Percentiles rank a stretch among this genome's conserved stretches.
These are phyloP conservation scores for Proliferodiscus dingleyae DNA, from an alignment of 2,329 filamentous ascomycete species.

Conservation along the genomic window DNA sequence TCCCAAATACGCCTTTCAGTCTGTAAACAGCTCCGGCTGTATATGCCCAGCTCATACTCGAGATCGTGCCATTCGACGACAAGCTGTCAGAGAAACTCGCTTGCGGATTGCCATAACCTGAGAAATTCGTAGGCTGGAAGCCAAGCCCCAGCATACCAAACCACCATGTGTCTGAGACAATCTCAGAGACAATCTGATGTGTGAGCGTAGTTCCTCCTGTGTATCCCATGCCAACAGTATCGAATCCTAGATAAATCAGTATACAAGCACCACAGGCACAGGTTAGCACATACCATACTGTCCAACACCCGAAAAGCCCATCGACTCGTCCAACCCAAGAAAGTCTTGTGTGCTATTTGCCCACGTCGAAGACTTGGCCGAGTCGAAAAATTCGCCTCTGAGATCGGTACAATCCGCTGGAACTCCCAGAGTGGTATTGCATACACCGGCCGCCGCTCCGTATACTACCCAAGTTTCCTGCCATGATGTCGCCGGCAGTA, in stretches of 20 bases:
- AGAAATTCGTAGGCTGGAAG: conserved; percentile 37
- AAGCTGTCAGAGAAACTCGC: conserved; percentile 34
- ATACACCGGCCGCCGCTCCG: conserved; percentile 55
- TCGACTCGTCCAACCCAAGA: conserved; percentile 35
- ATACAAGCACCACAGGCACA: neutral
- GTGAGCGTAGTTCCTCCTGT: conserved; percentile 16
- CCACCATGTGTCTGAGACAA: conserved; percentile 17
- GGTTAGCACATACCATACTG: conserved; percentile 18
- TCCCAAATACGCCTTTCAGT: conserved; percentile 32
- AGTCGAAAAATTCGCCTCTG: conserved; percentile 34
- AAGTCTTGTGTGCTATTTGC: conserved; percentile 30
- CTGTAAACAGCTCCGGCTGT: conserved; percentile 39
- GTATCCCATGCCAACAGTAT: conserved; percentile 24
- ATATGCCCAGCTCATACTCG: conserved; percentile 39
- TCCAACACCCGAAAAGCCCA: conserved; percentile 33
- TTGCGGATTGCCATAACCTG: conserved; percentile 32
- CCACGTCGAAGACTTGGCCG: conserved; percentile 34
- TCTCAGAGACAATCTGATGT: conserved; percentile 20
- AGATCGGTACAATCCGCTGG: conserved; percentile 33
- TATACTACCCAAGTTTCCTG: conserved; percentile 53
- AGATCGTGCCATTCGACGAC: conserved; percentile 33
- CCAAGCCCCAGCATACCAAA: conserved; percentile 38
- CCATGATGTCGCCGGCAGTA: conserved; percentile 36
- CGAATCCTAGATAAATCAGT: conserved; percentile 17
- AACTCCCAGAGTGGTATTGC: conserved; percentile 38